Base-by-base conservation (phyloP, 2,329 filamentous ascomycete genomes). In the Hypoxylon sp. region DNA sequence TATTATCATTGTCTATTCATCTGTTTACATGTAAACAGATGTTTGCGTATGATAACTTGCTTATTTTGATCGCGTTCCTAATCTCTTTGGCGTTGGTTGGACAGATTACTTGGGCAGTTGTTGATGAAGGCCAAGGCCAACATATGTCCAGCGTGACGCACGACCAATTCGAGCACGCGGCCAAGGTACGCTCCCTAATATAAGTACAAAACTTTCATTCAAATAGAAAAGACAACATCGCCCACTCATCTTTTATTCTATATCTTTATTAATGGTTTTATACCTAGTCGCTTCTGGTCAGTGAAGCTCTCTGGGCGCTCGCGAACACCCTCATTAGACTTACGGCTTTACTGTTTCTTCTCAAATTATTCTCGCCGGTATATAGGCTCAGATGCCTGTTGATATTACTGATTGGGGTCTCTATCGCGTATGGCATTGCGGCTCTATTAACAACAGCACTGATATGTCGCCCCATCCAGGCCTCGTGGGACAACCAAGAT, bases 81-180 rank as follows among this genome's bases (percentile, higher is more conserved):
- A 26, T 59, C 6, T 52, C 62, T 1, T 26, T 65, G 7, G 62
- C 32, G 3, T 20, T 65, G 10, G 30, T 65, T 15, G 53, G 53
- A 8, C 62, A 65, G 43, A 59, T 49, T 44, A 62, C 55, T 10
- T 65, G 62, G 62, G 62, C 62, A 2, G 55, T 65, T 8, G 19
- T 62, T 15, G 59, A 65, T 17, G 62, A 62, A 51, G 59, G 59
- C 8, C 62, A 65, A 39, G 62, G 62, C 1, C 54, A 65, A 30
- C 62, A 63, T 48, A 43, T 56, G 5, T 34, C 62, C 13, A 24
- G 58, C 11, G 30, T 65, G 8, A 47, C 62, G 11, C 37, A 15
- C 49, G 54, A 34, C 10, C 62, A 62, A 17, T 50, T 65, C 24
- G 49, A 65, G 20, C 15, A 57, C 15, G 34, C 22, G 7, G 58